Base-by-base conservation (phyloP, 2,329 filamentous ascomycete genomes). In the Pestalotiopsis sp. region DNA sequence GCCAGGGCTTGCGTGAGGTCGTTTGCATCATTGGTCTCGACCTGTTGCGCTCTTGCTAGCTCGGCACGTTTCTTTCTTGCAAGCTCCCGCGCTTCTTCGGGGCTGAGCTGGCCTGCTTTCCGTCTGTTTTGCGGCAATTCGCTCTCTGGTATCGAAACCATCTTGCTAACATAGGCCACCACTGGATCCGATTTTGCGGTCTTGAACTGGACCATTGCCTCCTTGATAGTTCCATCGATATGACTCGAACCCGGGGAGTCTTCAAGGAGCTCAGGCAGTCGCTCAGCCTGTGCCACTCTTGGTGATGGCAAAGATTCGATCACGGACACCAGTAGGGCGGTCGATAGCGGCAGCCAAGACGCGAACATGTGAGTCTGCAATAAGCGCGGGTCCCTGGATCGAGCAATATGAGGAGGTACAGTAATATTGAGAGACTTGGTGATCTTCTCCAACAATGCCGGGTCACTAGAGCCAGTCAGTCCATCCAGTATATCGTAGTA, bases 101-200 rank as follows among this genome's bases (percentile, higher is more conserved):
- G 92, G 52, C 89, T 97, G 75, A 98, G 86, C 57, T 90, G 89
- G 0, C 91, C 91, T 17, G 81, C 79, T 17, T 89, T 86, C 59
- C 93, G 87, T 78, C 92, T 97, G 78, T 97, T 97, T 65, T 95
- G 89, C 0, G 93, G 92, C 4, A 99, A 83, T 74, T 99, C 95
- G 78, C 93, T 98, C 75, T 97, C 93, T 0, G 94, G 95, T 13
- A 99, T 86, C 0, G 96, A 96, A 1, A 98, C 93, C 94, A 99
- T 98, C 78, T 99, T 99, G 81, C 95, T 98, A 69, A 99, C 93
- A 72, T 97, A 99, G 9, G 93, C 95, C 1, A 99, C 93, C 0
- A 97, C 89, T 0, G 95, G 94, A 67, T 92, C 91, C 0, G 89
- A 85, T 52, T 87, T 84, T 0, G 85, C 85, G 3, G 88, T 88